phyloP scores from a whole-genome alignment of 1,139 yeast genomes.

The Blastobotrys indianensis region DNA sequence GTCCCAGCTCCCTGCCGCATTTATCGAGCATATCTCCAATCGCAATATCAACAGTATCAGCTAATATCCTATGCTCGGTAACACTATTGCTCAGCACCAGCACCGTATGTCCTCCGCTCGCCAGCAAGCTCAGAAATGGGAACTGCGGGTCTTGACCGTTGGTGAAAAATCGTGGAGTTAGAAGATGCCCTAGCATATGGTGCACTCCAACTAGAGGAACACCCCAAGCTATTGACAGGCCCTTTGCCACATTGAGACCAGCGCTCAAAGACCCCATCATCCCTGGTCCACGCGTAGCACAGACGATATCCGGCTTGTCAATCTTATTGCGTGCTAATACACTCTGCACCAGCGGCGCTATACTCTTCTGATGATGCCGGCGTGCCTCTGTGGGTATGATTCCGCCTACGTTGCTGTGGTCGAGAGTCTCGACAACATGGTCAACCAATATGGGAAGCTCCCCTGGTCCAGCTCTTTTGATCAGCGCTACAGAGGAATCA shows the following conservation, averaged over 20 bases:
- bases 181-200: conserved; percentile 90
- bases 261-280: conserved; percentile 86
- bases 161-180: conserved; percentile 52
- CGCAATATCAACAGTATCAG: conserved; percentile 80
- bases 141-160: conserved; percentile 49
- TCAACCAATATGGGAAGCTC: conserved; percentile 49
- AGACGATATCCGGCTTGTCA: conserved; percentile 62
- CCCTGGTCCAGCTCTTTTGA: conserved; percentile 42
- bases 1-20: conserved; percentile 80
- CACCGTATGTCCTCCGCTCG: conserved; percentile 95
- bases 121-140: conserved; percentile 76
- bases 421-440: conserved; percentile 60
- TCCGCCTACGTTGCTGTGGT: conserved; percentile 69
- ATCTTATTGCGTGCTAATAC: conserved; percentile 33
- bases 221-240: conserved; percentile 70
- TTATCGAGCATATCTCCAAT: conserved; percentile 93
- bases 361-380: conserved; percentile 59
- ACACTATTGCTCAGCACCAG: conserved; percentile 61
- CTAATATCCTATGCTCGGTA: conserved; percentile 61
- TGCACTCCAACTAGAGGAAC: conserved; percentile 84
- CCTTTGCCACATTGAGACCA: conserved; percentile 81
- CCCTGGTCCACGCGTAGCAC: conserved; percentile 96
- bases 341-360: conserved; percentile 44
- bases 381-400: conserved; percentile 85
- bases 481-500: conserved; percentile 81